Evolutionary conservation across 1,284 basidiomycete genomes (phyloP).

Genomic region (Rugosomyces carneus): DNA sequence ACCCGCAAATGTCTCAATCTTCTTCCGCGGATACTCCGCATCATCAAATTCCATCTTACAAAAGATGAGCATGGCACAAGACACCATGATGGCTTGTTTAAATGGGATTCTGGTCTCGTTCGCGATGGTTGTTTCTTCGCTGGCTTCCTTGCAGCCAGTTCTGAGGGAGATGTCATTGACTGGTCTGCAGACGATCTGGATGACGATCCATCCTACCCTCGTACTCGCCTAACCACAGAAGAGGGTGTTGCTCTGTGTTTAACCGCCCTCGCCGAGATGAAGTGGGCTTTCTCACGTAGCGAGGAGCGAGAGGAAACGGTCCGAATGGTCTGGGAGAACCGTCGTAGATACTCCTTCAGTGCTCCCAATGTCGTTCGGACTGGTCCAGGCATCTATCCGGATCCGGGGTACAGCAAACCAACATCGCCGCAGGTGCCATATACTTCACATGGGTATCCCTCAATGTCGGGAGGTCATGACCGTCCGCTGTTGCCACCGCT

Average conservation of each 20-base stretch:
- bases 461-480: conserved; percentile 16
- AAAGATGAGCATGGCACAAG: conserved; percentile 27
- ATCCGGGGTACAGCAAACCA: conserved; percentile 13
- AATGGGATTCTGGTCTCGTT: conserved; percentile 76
- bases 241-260: conserved; percentile 71
- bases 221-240: conserved; percentile 42
- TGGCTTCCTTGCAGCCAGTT: conserved; percentile 58
- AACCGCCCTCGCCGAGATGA: conserved; percentile 67
- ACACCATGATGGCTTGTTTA: conserved; percentile 48
- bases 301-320: conserved; percentile 64
- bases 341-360: conserved; percentile 20
- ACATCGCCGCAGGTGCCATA: conserved; percentile 10
- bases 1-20: conserved; percentile 42
- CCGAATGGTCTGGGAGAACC: conserved; percentile 55
- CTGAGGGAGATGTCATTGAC: conserved; percentile 42
- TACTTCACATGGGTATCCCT: conserved; percentile 10
- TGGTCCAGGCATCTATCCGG: conserved; percentile 10
- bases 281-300: conserved; percentile 74
- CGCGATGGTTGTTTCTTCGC: conserved; percentile 79
- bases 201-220: conserved; percentile 28
- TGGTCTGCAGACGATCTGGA: conserved; percentile 40
- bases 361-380: conserved; percentile 4
- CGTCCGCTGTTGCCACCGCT: conserved; percentile 35
- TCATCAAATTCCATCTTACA: conserved; percentile 55
- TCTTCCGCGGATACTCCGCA: conserved; percentile 53